phyloP scores from a whole-genome alignment of 1,284 basidiomycete species.

The Ceratobasidium theobromae region DNA sequence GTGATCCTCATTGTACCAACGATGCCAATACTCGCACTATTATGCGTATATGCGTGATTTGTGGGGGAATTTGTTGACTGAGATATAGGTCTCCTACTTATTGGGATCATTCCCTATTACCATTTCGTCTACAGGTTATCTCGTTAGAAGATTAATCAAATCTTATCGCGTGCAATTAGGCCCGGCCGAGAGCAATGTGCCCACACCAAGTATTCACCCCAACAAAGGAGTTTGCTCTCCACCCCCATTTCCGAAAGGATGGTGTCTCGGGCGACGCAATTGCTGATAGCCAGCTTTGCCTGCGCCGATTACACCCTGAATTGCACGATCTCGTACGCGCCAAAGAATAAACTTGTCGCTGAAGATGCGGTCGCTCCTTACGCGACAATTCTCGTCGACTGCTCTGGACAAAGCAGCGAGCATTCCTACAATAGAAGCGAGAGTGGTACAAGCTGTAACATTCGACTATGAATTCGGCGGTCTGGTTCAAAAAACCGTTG shows the following conservation, averaged over 20 bases:
- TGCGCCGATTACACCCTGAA: slow-evolving; percentile 23
- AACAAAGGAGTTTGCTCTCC: slow-evolving; percentile 30
- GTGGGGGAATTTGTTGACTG: too few species aligned
- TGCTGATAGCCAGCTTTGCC: slow-evolving; percentile 10
- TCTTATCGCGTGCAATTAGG: too few species aligned
- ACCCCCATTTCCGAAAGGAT: slow-evolving; percentile 1
- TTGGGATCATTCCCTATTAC: too few species aligned
- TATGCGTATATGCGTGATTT: too few species aligned
- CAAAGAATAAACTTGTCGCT: slow-evolving; percentile 24
- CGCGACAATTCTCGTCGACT: slow-evolving; percentile 32
- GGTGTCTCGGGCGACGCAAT: slow-evolving; percentile 6
- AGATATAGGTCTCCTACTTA: too few species aligned
- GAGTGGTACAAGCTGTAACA: slow-evolving; percentile 18
- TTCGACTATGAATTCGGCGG: too few species aligned
- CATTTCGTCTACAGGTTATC: too few species aligned
- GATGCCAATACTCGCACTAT: too few species aligned
- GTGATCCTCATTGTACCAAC: too few species aligned
- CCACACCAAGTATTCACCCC: too few species aligned
- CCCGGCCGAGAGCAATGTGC: too few species aligned
- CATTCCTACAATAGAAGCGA: slow-evolving; percentile 32
- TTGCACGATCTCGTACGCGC: slow-evolving; percentile 30
- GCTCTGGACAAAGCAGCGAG: slow-evolving; percentile 31
- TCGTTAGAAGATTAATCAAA: too few species aligned
- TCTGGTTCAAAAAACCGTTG: background rate
- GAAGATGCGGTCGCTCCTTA: slow-evolving; percentile 32